These are phyloP conservation scores for Metarhizium sp. DNA, from an alignment of 2,329 filamentous ascomycete species.

Conservation along the genomic window DNA sequence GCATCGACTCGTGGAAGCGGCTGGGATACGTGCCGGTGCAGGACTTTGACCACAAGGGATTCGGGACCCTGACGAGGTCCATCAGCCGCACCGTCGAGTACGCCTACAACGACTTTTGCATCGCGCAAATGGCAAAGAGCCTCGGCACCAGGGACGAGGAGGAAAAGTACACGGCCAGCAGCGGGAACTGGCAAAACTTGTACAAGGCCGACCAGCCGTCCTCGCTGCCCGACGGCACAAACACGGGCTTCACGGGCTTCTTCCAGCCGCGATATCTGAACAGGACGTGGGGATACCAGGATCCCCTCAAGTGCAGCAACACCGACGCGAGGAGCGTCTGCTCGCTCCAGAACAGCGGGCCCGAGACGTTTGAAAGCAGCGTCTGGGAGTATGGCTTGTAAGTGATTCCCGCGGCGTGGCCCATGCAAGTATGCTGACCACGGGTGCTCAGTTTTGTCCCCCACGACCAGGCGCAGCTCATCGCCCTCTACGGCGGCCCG, in stretches of 20 bases:
- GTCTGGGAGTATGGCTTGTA: conserved; percentile 66
- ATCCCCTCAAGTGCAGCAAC: conserved; percentile 54
- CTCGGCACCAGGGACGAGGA: conserved; percentile 46
- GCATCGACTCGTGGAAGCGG: conserved; percentile 60
- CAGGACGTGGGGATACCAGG: conserved; percentile 57
- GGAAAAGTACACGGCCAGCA: conserved; percentile 49
- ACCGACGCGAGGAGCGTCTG: conserved; percentile 47
- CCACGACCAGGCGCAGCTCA: conserved; percentile 42
- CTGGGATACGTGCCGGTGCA: conserved; percentile 63
- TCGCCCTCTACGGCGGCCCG: conserved; percentile 51
- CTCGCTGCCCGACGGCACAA: conserved; percentile 36
- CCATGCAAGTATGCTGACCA: not conserved
- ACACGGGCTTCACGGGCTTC: conserved; percentile 61
- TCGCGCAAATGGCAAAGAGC: conserved; percentile 50
- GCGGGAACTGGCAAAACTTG: conserved; percentile 59
- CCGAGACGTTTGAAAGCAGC: conserved; percentile 64
- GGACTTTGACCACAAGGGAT: conserved; percentile 56
- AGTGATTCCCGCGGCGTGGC: conserved; percentile 12
- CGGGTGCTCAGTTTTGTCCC: conserved; percentile 34
- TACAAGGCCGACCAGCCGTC: conserved; percentile 52
- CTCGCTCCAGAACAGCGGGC: conserved; percentile 47
- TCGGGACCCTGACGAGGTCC: conserved; percentile 61
- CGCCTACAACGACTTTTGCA: conserved; percentile 67
- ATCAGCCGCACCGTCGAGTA: conserved; percentile 70
- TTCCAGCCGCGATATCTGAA: conserved; percentile 61